Percentiles rank a stretch among this genome's conserved stretches.
Evolutionary conservation across 2,329 filamentous ascomycete genomes (phyloP).

Genomic region (Epichloe festucae): DNA sequence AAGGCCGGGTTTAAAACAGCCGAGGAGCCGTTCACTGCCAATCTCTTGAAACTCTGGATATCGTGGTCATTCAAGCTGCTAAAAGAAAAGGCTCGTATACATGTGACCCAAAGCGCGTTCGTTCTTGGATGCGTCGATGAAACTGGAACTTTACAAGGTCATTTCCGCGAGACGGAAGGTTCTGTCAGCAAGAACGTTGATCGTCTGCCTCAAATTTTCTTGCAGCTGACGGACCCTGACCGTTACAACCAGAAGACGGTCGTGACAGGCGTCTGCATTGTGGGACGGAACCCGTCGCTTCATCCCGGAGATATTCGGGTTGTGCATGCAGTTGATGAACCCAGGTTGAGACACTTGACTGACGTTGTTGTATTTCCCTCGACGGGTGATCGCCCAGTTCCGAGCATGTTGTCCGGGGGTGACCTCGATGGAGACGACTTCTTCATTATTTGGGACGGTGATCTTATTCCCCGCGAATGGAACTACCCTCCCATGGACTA

Average conservation of each 20-base stretch:
- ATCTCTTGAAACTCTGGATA: constrained; percentile 71
- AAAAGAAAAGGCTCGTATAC: constrained; percentile 83
- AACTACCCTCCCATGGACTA: constrained; percentile 72
- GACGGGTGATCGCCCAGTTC: constrained; percentile 68
- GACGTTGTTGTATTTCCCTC: constrained; percentile 83
- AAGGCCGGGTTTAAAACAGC: constrained; percentile 62
- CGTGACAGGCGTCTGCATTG: constrained; percentile 63
- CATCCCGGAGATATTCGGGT: constrained; percentile 87
- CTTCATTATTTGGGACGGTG: constrained; percentile 79
- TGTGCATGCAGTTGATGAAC: constrained; percentile 68
- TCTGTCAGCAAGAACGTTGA: constrained; percentile 29
- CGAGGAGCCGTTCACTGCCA: constrained; percentile 69
- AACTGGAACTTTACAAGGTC: constrained; percentile 59
- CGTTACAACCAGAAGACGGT: constrained; percentile 44
- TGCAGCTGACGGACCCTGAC: constrained; percentile 58
- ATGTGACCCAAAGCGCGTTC: constrained; percentile 72
- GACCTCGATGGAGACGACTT: constrained; percentile 96
- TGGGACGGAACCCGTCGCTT: constrained; percentile 86
- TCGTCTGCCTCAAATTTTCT: constrained; percentile 70
- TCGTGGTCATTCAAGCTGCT: constrained; percentile 81
- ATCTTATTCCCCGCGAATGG: constrained; percentile 56
- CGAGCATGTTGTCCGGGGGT: constrained; percentile 95
- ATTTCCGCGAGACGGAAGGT: constrained; percentile 38
- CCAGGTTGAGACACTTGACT: constrained; percentile 59
- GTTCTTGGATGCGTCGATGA: constrained; percentile 85